Evolutionary conservation across 225 moss, liverwort and hornwort genomes (phyloP).

Genomic region (Rhytidiadelphus loreus): DNA sequence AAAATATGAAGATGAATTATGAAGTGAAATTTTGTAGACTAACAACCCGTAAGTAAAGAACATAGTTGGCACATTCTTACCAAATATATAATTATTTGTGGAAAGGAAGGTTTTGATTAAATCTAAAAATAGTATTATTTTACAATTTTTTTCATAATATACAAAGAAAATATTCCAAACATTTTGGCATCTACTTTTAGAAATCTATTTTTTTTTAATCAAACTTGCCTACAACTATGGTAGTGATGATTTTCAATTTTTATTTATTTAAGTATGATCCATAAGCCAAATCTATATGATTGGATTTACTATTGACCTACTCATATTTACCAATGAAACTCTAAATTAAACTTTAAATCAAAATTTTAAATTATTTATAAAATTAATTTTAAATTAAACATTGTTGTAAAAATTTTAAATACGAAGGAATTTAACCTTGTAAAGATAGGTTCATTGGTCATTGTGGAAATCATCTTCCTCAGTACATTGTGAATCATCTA

Average conservation of each 20-base stretch:
- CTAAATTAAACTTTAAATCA: no score
- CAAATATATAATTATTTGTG: not conserved
- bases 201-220: not conserved
- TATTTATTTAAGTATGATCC: no score
- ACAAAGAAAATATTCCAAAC: not conserved
- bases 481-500: not conserved
- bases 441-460: accelerated
- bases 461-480: accelerated
- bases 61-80: no score
- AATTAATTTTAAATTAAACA: no score
- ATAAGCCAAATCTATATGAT: no score
- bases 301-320: no score
- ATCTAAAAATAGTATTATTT: not conserved
- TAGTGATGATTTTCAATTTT: no score
- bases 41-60: not conserved
- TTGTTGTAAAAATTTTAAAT: no score
- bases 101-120: not conserved
- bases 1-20: not conserved
- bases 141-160: no score
- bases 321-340: no score
- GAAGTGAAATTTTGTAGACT: not conserved
- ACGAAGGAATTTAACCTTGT: not conserved
- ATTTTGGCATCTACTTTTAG: not conserved
- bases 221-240: accelerated
- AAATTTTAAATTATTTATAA: no score